Base-by-base conservation (phyloP, 2,329 filamentous ascomycete genomes). In the Lasiodiplodia citricola region DNA sequence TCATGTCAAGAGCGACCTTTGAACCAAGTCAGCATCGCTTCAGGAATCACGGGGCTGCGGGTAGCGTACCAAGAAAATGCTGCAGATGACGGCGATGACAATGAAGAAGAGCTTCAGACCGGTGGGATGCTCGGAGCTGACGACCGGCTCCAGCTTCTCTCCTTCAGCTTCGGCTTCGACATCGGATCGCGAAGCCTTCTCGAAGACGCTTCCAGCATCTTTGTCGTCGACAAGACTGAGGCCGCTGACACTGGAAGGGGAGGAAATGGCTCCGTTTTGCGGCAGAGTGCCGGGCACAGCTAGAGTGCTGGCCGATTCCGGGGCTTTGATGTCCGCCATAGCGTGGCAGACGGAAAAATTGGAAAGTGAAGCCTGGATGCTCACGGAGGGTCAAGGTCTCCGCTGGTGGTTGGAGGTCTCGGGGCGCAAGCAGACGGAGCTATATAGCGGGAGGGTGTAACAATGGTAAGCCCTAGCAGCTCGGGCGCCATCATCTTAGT, bases 11-110 rank as follows among this genome's bases (percentile, higher is more conserved):
- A 14, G 68, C 68, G 21, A 69, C 67, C 67, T 68, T 14, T 18
- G 16, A 10, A n/a, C 4, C 13, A 21, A 37, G 18, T 64, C 18
- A 52, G 25, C 4, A 35, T 2, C 2, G 18, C 28, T 38, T 37
- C 7, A 16, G 2, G n/a, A 21, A 18, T 23, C 35, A 41, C 11
- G 23, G 23, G 2, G n/a, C 13, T 23, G n/a, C 23, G 28, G 5
- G 18, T 69, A 52, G 50, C 72, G 47, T 58, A 68, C 57, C 38
- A 77, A 71, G 21, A 77, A 76, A 28, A 77, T 74, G 66, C 72
- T 73, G 35, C 77, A 72, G 7, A 77, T 70, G 16, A 77, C 71
- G 7, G 75, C 75, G 25, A 75, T 64, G 2, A 74, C 75, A 6
- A 78, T 74, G 2, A 77, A 23, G 13, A 73, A 37, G 0, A 78